Conservation (phyloP, 495 filamentous ascomycete genomes). For the Aspergillus nanangensis region DNA sequence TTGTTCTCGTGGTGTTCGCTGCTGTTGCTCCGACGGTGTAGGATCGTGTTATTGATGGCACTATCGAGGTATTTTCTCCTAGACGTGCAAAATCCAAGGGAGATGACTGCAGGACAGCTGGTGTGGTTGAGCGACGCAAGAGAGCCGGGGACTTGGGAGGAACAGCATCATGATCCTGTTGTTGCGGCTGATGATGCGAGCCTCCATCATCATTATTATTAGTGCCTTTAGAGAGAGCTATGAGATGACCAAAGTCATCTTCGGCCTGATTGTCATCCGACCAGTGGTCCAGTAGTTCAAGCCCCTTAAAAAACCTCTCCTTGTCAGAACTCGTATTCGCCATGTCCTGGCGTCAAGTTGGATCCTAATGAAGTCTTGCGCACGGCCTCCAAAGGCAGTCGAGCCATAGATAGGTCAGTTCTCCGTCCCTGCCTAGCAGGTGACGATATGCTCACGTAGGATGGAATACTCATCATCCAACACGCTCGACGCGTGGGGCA, state of each 20-base stretch:
- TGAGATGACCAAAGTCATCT: not conserved
- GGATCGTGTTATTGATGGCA: slow-evolving; percentile 3
- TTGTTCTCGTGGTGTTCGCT: not conserved
- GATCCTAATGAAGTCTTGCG: not conserved
- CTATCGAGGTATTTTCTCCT: not conserved
- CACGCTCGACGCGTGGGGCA: slow-evolving; percentile 2
- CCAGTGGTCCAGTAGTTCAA: not conserved
- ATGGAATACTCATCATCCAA: not conserved
- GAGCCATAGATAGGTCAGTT: slow-evolving; percentile 11
- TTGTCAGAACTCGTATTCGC: not conserved
- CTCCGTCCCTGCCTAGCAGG: slow-evolving; percentile 5
- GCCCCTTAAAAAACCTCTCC: not conserved
- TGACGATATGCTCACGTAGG: slow-evolving; percentile 2
- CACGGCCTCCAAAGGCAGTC: slow-evolving; percentile 3
- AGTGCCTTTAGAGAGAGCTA: not conserved
- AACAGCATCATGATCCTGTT: not conserved
- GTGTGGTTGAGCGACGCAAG: not conserved
- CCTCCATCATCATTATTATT: not conserved
- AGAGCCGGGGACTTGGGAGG: not conserved
- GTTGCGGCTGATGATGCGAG: not conserved
- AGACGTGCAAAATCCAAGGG: not conserved
- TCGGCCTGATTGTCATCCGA: not conserved
- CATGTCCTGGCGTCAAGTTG: not conserved
- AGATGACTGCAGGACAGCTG: not conserved
- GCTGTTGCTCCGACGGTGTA: slow-evolving; percentile 1